phyloP scores from a whole-genome alignment of 352 stramenopile genomes.

The Phytophthora pseudosyringae region DNA sequence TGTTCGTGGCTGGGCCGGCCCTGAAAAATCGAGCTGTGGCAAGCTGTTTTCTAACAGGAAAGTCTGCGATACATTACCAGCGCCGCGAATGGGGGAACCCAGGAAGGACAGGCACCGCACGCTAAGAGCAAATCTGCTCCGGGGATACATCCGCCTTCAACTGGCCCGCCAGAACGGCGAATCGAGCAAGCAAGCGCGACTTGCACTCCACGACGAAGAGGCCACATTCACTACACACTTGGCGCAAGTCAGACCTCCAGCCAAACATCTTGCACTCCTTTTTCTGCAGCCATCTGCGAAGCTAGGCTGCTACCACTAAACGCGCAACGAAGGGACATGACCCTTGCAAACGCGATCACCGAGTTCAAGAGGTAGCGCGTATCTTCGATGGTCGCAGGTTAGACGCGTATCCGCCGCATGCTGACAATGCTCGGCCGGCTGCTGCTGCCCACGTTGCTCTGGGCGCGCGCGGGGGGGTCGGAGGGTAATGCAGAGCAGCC shows the following conservation, averaged over 20 bases:
- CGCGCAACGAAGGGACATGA: too few species aligned
- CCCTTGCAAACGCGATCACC: neutral
- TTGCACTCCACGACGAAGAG: too few species aligned
- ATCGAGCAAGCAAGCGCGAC: too few species aligned
- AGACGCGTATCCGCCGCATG: conserved; percentile 1
- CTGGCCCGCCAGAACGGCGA: too few species aligned
- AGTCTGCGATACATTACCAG: conserved; percentile 16
- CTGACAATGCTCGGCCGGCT: conserved; percentile 6
- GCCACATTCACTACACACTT: too few species aligned
- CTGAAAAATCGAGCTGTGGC: neutral
- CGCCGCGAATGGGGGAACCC: neutral
- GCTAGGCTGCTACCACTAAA: conserved; percentile 2
- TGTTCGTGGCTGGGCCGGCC: conserved; percentile 1
- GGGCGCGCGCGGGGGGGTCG: neutral
- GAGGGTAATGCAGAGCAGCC: neutral
- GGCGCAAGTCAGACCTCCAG: too few species aligned
- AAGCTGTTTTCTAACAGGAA: neutral
- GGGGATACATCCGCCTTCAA: too few species aligned
- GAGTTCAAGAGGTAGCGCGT: neutral
- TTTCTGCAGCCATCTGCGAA: neutral
- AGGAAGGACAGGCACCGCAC: conserved; percentile 4
- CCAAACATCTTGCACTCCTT: too few species aligned
- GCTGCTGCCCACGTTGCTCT: conserved; percentile 10
- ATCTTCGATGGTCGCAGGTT: conserved; percentile 26
- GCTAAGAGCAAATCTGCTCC: neutral